These are phyloP conservation scores for Fusarium vanettenii DNA, from an alignment of 2,329 filamentous ascomycete species.

Conservation along the genomic window DNA sequence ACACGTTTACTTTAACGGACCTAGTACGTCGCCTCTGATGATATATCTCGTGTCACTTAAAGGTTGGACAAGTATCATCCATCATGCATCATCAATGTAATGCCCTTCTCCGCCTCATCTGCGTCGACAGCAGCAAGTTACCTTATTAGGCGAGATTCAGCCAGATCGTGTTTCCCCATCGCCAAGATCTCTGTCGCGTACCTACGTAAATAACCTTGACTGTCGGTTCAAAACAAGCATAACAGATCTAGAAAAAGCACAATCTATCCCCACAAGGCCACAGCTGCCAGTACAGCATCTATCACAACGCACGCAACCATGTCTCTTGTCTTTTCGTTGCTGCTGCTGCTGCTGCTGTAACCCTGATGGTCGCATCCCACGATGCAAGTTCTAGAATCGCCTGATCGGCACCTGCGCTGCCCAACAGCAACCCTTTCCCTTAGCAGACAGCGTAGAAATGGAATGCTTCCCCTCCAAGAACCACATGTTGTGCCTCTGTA, in stretches of 20 bases:
- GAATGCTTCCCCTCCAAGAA: slow-evolving; percentile 25
- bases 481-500: slow-evolving; percentile 14
- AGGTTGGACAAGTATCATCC: not conserved
- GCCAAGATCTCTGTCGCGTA: slow-evolving; percentile 5
- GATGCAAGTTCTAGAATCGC: slow-evolving; percentile 18
- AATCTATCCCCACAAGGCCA: slow-evolving; percentile 11
- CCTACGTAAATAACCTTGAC: not conserved
- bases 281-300: slow-evolving; percentile 3
- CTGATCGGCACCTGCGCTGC: slow-evolving; percentile 30
- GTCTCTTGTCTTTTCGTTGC: not conserved
- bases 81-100: not conserved
- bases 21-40: not conserved
- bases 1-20: not conserved
- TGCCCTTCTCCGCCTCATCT: not conserved
- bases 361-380: slow-evolving; percentile 29
- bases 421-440: slow-evolving; percentile 9
- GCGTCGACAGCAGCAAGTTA: not conserved
- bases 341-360: slow-evolving; percentile 7
- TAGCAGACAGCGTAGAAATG: slow-evolving; percentile 2
- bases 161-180: not conserved
- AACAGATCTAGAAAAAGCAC: slow-evolving; percentile 14
- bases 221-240: slow-evolving; percentile 1
- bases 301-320: not conserved
- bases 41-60: slow-evolving; percentile 17
- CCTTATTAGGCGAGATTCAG: not conserved